These are phyloP conservation scores for Rutstroemia sp. DNA, from an alignment of 2,329 filamentous ascomycete genomes.

Conservation along the genomic window DNA sequence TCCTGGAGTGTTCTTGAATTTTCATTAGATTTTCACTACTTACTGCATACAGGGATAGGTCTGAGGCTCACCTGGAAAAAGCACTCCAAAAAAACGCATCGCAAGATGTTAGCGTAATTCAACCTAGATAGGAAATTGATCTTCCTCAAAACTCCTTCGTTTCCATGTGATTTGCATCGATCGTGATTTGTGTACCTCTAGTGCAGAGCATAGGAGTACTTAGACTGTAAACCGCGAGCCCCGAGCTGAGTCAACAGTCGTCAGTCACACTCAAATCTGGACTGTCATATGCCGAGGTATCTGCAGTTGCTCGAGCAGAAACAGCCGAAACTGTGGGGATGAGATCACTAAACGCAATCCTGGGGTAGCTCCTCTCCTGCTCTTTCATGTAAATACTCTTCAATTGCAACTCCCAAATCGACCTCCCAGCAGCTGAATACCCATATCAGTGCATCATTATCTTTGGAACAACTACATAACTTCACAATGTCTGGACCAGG, in stretches of 20 bases:
- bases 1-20: not conserved
- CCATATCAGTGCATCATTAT: not conserved
- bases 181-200: no score
- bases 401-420: not conserved
- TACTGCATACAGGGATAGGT: slow-evolving; percentile 5
- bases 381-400: not conserved
- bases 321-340: slow-evolving; percentile 6
- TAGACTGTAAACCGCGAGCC: no score
- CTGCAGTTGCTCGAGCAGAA: not conserved
- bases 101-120: not conserved
- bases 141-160: not conserved
- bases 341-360: not conserved
- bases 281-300: slow-evolving; percentile 3
- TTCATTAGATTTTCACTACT: slow-evolving; percentile 6
- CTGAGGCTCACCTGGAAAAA: slow-evolving; percentile 3
- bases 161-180: not conserved
- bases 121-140: slow-evolving; percentile 1
- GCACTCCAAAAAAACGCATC: not conserved
- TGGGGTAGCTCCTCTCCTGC: slow-evolving; percentile 4
- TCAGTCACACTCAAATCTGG: no score
- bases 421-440: not conserved
- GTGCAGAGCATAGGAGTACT: no score
- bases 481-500: slow-evolving; percentile 34
- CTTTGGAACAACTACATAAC: slow-evolving; percentile 7
- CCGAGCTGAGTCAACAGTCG: no score